phyloP scores from a whole-genome alignment of 1,139 yeast species.

The Geotrichum aggregatum region DNA sequence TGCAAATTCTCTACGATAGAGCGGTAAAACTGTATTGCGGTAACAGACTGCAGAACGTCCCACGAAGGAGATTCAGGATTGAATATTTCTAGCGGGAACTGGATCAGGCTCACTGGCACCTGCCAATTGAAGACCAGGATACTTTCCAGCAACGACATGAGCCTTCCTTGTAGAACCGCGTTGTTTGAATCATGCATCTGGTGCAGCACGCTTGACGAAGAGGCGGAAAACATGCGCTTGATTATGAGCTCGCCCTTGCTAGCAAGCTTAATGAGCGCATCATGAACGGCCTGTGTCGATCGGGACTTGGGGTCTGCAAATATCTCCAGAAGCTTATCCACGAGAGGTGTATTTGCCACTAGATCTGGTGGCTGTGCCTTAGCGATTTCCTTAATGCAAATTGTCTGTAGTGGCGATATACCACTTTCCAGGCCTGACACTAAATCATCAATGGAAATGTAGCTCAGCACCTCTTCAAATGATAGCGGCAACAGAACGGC shows the following conservation, averaged over 20 bases:
- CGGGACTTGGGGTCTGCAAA: constrained; percentile 18
- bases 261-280: constrained; percentile 23
- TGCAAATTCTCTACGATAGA: constrained; percentile 24
- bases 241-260: constrained; percentile 27
- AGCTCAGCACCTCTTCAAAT: constrained; percentile 25
- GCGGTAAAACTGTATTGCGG: constrained; percentile 29
- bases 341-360: constrained; percentile 26
- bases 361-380: constrained; percentile 28
- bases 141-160: constrained; percentile 27
- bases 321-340: constrained; percentile 24
- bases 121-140: constrained; percentile 24
- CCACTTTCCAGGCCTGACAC: constrained; percentile 26
- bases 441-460: constrained; percentile 26
- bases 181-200: constrained; percentile 21
- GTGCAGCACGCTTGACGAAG: constrained; percentile 21
- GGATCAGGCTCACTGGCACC: constrained; percentile 23
- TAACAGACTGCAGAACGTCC: constrained; percentile 24
- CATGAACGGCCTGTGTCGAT: constrained; percentile 19
- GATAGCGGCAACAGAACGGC: constrained; percentile 26
- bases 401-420: constrained; percentile 25
- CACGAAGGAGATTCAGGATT: constrained; percentile 14
- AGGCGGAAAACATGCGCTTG: constrained; percentile 28
- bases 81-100: constrained; percentile 14
- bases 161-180: constrained; percentile 25
- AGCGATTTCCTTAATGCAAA: constrained; percentile 24